A percentile compares a stretch with the other conserved stretches of the same genome.
Conservation (phyloP, 164 flowering plant species). For the Cinnamomum chago region DNA sequence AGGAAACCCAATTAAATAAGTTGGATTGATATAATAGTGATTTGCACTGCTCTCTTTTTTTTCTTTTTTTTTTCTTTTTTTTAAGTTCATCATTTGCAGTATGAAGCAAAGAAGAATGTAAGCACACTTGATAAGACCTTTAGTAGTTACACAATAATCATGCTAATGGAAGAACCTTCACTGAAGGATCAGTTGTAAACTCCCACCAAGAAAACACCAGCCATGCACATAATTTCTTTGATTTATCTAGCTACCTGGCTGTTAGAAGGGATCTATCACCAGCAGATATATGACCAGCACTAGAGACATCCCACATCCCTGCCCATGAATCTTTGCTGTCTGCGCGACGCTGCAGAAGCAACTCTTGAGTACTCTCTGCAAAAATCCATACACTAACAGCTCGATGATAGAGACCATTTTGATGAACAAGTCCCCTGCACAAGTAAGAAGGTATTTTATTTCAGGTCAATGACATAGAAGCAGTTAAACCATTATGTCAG, state of each 20-base stretch:
- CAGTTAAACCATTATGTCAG: no score
- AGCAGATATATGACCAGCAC: constrained; percentile 95
- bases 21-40: no score
- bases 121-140: neutral
- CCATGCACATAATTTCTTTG: neutral
- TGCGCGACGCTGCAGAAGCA: constrained; percentile 81
- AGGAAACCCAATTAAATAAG: no score
- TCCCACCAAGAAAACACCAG: neutral
- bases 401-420: constrained; percentile 86
- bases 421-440: constrained; percentile 65
- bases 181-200: neutral
- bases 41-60: no score
- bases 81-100: no score
- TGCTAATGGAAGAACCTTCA: neutral
- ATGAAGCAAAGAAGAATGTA: no score
- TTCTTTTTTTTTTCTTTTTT: no score
- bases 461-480: neutral
- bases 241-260: constrained; percentile 45
- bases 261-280: constrained; percentile 81
- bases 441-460: neutral
- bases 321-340: constrained; percentile 93
- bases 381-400: constrained; percentile 89
- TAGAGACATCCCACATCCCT: constrained; percentile 87
- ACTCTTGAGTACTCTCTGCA: constrained; percentile 74
- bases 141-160: neutral